Percentiles rank a stretch among this genome's conserved stretches.
Evolutionary conservation across 2,329 filamentous ascomycete genomes (phyloP).

Genomic region (Fusarium sp.): DNA sequence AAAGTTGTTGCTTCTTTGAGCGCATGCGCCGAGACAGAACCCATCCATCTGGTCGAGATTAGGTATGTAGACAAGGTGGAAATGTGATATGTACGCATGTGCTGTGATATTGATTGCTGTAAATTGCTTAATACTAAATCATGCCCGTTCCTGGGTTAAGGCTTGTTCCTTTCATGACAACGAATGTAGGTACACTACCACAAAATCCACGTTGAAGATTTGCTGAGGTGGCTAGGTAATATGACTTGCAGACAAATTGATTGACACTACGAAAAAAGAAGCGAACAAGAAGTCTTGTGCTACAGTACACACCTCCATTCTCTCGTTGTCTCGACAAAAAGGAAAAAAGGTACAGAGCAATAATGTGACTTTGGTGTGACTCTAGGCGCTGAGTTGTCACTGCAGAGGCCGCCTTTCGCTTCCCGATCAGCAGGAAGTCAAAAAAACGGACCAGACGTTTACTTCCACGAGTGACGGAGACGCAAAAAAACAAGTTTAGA

Average conservation of each 20-base stretch:
- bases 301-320: neutral
- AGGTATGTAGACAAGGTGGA: slow-evolving; percentile 16
- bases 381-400: slow-evolving; percentile 44
- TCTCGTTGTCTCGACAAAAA: neutral
- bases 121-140: neutral
- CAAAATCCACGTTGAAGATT: slow-evolving; percentile 3
- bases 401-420: slow-evolving; percentile 31
- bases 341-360: neutral
- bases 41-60: slow-evolving; percentile 29
- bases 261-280: neutral
- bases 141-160: neutral
- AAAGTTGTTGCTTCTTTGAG: neutral
- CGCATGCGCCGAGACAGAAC: slow-evolving; percentile 1
- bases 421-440: slow-evolving; percentile 5
- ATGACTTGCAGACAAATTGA: slow-evolving; percentile 29
- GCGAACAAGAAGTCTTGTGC: neutral
- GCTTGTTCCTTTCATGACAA: neutral
- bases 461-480: slow-evolving; percentile 31
- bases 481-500: slow-evolving; percentile 11
- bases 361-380: slow-evolving; percentile 28
- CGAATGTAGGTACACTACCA: slow-evolving; percentile 4
- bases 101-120: too few species aligned
- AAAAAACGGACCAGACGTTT: slow-evolving; percentile 33
- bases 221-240: neutral
- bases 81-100: neutral